Evolutionary conservation across 106 monocot species (phyloP), one percentile per base, ranked within the genome.

Genomic region (Amphibolis antarctica): DNA sequence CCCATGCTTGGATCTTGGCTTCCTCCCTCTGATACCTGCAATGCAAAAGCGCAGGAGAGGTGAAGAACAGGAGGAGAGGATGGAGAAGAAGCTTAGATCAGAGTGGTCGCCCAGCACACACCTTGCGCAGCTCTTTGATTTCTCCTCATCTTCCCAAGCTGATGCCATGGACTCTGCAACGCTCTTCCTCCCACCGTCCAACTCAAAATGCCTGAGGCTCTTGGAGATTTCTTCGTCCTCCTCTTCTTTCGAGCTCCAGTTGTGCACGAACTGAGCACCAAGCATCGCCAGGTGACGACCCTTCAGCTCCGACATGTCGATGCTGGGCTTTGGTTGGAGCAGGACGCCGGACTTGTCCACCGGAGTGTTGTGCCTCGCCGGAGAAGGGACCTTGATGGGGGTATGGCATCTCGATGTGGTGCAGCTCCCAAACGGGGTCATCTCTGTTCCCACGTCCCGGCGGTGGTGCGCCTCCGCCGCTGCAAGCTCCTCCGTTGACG

Each of bases 1-100:
- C 72, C 89, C 86, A 89, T 55, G 94, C 94, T 64, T 96, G 83
- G 50, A 96, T 89, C 66, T 82, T 96, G 29, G 89, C 89, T 56
- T 89, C 89, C 74, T 96, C 89, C 67, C 81, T 86, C 69, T 89
- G 89, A 68, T 84, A 89, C 55, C 94, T 96, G 58, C 46, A 63
- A 59, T 24, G 1, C 24, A 21, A 44, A 62, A 46, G 21, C 25
- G 1, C 12, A 24, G 12, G 12, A 12, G 12, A 10, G 54, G n/a
- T 42, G 60, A 9, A 12, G 11, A 60, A 14, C 3, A 59, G 11
- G 15, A 42, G 13, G 36, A 5, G 14, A 30, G 0, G 20, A 29
- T 24, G 31, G 25, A 29, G 7, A 6, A 11, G 6, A 4, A 58
- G 26, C 58, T 51, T 12, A 18, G 18, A 51, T 51, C 5, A 9